A percentile compares a stretch with the other conserved stretches of the same genome.
Evolutionary conservation across 495 filamentous ascomycete species (phyloP).

Genomic region (Penicillium desertorum): DNA sequence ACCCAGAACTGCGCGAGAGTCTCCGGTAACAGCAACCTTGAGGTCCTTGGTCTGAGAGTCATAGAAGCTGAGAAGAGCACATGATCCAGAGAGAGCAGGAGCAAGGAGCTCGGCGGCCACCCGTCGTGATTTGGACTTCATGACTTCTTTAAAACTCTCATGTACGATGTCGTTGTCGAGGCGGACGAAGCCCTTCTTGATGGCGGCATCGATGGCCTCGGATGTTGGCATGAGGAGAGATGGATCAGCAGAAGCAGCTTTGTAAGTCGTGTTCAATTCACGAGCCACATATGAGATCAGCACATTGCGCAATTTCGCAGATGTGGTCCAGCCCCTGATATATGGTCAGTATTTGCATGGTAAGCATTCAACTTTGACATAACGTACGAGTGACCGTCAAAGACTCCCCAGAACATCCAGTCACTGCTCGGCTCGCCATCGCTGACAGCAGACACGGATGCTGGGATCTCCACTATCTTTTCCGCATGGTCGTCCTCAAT

Average conservation of each 20-base stretch:
- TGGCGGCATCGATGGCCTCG: slow-evolving; percentile 81
- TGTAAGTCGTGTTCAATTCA: slow-evolving; percentile 93
- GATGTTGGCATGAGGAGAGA: slow-evolving; percentile 56
- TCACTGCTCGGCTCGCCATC: slow-evolving; percentile 64
- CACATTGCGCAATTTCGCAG: slow-evolving; percentile 88
- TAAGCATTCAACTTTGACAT: not conserved
- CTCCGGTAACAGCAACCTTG: slow-evolving; percentile 89
- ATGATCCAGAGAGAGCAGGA: slow-evolving; percentile 91
- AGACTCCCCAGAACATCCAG: slow-evolving; percentile 99
- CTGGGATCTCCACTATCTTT: slow-evolving; percentile 88
- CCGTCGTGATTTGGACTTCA: slow-evolving; percentile 80
- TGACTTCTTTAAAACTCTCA: slow-evolving; percentile 80
- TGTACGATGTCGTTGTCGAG: slow-evolving; percentile 93
- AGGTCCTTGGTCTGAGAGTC: slow-evolving; percentile 80
- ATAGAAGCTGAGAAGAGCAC: slow-evolving; percentile 94
- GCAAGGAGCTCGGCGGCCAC: slow-evolving; percentile 88
- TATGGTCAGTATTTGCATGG: slow-evolving; percentile 15
- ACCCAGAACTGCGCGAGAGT: slow-evolving; percentile 90
- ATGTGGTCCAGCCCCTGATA: slow-evolving; percentile 92
- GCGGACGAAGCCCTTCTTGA: slow-evolving; percentile 85
- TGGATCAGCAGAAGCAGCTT: slow-evolving; percentile 64
- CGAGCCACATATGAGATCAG: slow-evolving; percentile 90
- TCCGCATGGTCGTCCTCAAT: slow-evolving; percentile 98
- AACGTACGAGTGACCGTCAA: slow-evolving; percentile 89
- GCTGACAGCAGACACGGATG: slow-evolving; percentile 50